These are phyloP conservation scores for Excoecaria cochinchinensis DNA, from an alignment of 345 rosid species.

Conservation along the genomic window DNA sequence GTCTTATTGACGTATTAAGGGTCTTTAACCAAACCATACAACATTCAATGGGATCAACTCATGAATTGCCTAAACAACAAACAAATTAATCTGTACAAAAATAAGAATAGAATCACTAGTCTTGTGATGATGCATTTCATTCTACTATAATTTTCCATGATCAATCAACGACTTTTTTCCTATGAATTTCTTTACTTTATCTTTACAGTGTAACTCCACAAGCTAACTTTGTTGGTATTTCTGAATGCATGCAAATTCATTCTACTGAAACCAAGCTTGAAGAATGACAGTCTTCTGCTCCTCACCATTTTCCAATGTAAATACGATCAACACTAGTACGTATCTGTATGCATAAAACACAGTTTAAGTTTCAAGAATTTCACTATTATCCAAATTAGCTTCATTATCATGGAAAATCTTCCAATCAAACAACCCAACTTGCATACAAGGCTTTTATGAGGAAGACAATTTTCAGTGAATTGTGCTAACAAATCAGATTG, in stretches of 20 bases:
- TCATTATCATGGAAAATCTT: neutral
- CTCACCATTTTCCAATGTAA: conserved; percentile 21
- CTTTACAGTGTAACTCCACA: conserved; percentile 40
- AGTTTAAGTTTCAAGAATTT: conserved; percentile 1
- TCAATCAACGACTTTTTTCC: conserved; percentile 10
- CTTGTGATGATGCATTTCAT: conserved; percentile 23
- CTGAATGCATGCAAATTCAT: conserved; percentile 25
- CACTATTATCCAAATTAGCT: neutral
- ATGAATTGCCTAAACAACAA: conserved; percentile 24
- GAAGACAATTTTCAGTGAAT: neutral
- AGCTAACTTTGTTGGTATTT: conserved; percentile 26
- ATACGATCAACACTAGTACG: conserved; percentile 19
- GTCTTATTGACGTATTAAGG: neutral
- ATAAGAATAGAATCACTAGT: conserved; percentile 26
- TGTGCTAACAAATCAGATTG: conserved; percentile 1
- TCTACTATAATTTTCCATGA: conserved; percentile 19
- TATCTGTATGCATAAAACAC: conserved; percentile 29
- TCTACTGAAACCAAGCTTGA: conserved; percentile 9
- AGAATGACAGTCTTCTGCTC: conserved; percentile 13
- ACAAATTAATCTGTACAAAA: conserved; percentile 43
- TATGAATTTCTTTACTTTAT: conserved; percentile 24
- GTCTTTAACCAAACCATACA: conserved; percentile 9
- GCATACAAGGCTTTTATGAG: neutral
- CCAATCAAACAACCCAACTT: neutral
- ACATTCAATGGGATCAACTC: conserved; percentile 19